A percentile compares a stretch with the other conserved stretches of the same genome.
Evolutionary conservation across 345 rosid species (phyloP).

Genomic region (Bretschneidera sinensis): DNA sequence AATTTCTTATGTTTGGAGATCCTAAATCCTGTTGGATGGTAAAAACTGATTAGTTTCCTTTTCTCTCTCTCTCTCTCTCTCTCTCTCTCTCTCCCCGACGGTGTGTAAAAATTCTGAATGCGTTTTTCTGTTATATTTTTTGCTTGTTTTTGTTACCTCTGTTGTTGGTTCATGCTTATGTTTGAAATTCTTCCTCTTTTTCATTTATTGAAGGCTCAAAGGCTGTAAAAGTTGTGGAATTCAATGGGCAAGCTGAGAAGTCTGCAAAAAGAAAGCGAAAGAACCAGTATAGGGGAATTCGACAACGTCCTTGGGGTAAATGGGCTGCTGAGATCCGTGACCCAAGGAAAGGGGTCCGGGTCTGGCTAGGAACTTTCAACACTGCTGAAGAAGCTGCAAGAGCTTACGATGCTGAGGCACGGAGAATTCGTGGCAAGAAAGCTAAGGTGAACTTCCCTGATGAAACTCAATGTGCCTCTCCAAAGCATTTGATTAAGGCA

Average conservation of each 20-base stretch:
- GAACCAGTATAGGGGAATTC: conserved; percentile 80
- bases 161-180: too few relatives aligned
- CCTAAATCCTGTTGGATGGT: background rate
- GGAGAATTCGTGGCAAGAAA: conserved; percentile 73
- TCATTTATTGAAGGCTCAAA: conserved; percentile 29
- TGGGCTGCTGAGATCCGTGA: conserved; percentile 99
- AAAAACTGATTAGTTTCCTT: background rate
- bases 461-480: conserved; percentile 32
- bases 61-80: too few relatives aligned
- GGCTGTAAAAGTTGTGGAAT: conserved; percentile 32
- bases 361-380: conserved; percentile 94
- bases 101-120: background rate
- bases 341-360: conserved; percentile 83
- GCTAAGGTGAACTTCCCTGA: conserved; percentile 74
- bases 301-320: conserved; percentile 99
- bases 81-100: background rate
- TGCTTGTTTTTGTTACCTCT: background rate
- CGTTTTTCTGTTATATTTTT: background rate
- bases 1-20: too few relatives aligned
- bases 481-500: conserved; percentile 44
- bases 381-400: conserved; percentile 98
- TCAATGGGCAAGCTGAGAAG: conserved; percentile 54
- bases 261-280: conserved; percentile 81
- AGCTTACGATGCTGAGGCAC: conserved; percentile 79
- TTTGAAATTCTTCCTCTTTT: background rate